These are phyloP conservation scores for Cyclaneusma minus DNA, from an alignment of 2,329 filamentous ascomycete genomes.

Conservation along the genomic window DNA sequence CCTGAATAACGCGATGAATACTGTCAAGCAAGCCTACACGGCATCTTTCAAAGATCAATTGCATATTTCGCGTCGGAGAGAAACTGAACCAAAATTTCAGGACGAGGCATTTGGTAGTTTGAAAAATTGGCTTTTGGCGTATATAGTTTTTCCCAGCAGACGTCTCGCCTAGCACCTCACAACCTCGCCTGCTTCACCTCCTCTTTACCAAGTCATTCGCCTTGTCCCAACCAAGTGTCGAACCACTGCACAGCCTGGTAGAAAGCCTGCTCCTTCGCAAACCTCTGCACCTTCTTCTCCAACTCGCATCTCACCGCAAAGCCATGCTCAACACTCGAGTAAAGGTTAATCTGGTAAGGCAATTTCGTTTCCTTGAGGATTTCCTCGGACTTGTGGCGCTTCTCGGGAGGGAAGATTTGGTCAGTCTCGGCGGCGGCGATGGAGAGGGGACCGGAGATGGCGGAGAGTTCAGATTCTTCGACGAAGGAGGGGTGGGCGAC, in stretches of 20 bases:
- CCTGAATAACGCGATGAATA: too few relatives aligned
- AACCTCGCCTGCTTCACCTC: too few relatives aligned
- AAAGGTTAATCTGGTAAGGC: constrained; percentile 54
- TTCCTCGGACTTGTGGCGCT: constrained; percentile 49
- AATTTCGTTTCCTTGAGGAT: constrained; percentile 39
- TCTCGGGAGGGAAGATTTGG: constrained; percentile 45
- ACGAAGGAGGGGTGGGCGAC: constrained; percentile 68
- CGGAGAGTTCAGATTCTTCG: constrained; percentile 45
- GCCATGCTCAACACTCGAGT: constrained; percentile 52
- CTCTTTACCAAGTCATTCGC: too few relatives aligned
- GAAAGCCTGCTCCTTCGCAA: constrained; percentile 4
- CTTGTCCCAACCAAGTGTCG: too few relatives aligned
- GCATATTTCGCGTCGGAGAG: too few relatives aligned
- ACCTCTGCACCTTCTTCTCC: constrained; percentile 1
- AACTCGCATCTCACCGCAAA: constrained; percentile 42
- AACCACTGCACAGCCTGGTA: constrained; percentile 5
- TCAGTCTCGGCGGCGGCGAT: constrained; percentile 52
- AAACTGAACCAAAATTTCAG: too few relatives aligned
- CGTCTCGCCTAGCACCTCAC: too few relatives aligned
- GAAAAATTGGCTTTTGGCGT: too few relatives aligned
- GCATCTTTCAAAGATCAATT: too few relatives aligned
- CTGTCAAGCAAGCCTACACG: too few relatives aligned
- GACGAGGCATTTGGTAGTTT: too few relatives aligned
- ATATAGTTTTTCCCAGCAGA: too few relatives aligned
- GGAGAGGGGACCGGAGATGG: constrained; percentile 50